These are phyloP conservation scores for Dothideomycetes sp. DNA, from an alignment of 2,329 filamentous ascomycete genomes.

Conservation along the genomic window DNA sequence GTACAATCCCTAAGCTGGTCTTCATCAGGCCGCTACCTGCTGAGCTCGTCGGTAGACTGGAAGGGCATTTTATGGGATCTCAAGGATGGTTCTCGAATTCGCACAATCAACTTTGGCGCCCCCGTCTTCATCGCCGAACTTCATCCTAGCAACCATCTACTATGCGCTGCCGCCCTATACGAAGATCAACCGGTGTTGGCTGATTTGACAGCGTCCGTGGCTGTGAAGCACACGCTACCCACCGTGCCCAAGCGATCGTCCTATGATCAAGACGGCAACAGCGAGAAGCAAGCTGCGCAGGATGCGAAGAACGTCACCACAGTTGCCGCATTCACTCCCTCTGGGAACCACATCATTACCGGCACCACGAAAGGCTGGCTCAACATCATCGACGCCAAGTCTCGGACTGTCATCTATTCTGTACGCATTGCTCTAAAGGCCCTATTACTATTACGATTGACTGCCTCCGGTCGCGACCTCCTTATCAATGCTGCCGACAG, in stretches of 20 bases:
- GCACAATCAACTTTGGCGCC: slow-evolving; percentile 82
- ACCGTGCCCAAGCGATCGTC: slow-evolving; percentile 69
- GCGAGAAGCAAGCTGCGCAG: slow-evolving; percentile 79
- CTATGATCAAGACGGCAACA: slow-evolving; percentile 57
- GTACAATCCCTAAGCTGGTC: slow-evolving; percentile 97
- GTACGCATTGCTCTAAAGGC: slow-evolving; percentile 79
- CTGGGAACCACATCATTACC: slow-evolving; percentile 78
- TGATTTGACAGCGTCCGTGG: slow-evolving; percentile 39
- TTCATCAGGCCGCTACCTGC: slow-evolving; percentile 74
- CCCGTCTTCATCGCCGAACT: slow-evolving; percentile 94
- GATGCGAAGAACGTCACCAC: slow-evolving; percentile 94
- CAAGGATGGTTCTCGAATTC: slow-evolving; percentile 57
- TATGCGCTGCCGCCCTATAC: slow-evolving; percentile 85
- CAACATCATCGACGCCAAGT: slow-evolving; percentile 82
- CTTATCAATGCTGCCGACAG: slow-evolving; percentile 91
- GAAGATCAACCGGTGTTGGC: slow-evolving; percentile 87
- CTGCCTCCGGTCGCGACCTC: slow-evolving; percentile 72
- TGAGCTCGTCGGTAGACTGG: slow-evolving; percentile 93
- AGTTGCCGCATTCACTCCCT: slow-evolving; percentile 75
- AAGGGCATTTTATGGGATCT: slow-evolving; percentile 95
- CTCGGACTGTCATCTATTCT: slow-evolving; percentile 76
- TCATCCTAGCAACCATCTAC: slow-evolving; percentile 75
- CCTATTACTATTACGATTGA: slow-evolving; percentile 77
- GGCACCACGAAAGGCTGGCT: slow-evolving; percentile 94
- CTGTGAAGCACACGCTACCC: slow-evolving; percentile 66